These are phyloP conservation scores for Penicillium crustosum DNA, from an alignment of 2,329 filamentous ascomycete genomes.

Conservation along the genomic window DNA sequence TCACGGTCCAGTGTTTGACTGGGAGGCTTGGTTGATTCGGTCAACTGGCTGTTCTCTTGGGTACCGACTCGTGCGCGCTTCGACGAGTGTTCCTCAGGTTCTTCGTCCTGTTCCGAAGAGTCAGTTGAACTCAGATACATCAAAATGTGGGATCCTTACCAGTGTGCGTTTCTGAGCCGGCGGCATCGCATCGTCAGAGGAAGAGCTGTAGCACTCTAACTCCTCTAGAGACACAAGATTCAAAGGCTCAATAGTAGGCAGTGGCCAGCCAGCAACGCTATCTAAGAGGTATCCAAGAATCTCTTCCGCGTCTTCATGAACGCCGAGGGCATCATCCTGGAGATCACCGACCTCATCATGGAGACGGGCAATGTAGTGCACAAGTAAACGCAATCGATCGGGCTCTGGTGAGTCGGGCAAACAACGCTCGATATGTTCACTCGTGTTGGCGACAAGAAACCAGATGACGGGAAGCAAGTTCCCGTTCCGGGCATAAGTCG, in stretches of 20 bases:
- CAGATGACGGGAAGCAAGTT: slow-evolving; percentile 45
- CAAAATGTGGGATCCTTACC: slow-evolving; percentile 24
- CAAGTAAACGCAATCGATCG: slow-evolving; percentile 35
- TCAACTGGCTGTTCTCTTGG: slow-evolving; percentile 40
- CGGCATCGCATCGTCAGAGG: slow-evolving; percentile 20
- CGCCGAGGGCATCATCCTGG: slow-evolving; percentile 43
- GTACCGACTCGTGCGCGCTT: slow-evolving; percentile 43
- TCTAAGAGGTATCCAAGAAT: slow-evolving; percentile 38
- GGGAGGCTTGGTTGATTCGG: slow-evolving; percentile 34
- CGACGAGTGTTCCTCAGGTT: slow-evolving; percentile 26
- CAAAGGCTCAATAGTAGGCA: slow-evolving; percentile 41
- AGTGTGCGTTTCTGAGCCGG: slow-evolving; percentile 33
- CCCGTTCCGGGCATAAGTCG: slow-evolving; percentile 35
- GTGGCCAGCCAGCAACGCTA: slow-evolving; percentile 40
- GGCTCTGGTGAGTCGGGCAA: slow-evolving; percentile 39
- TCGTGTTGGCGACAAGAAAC: slow-evolving; percentile 47
- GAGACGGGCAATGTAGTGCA: slow-evolving; percentile 36
- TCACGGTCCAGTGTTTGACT: slow-evolving; percentile 34
- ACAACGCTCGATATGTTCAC: slow-evolving; percentile 48
- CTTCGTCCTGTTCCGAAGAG: slow-evolving; percentile 31
- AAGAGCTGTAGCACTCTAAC: slow-evolving; percentile 20
- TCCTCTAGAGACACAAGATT: slow-evolving; percentile 34
- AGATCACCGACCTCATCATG: slow-evolving; percentile 42
- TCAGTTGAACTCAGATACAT: slow-evolving; percentile 13
- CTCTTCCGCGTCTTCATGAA: slow-evolving; percentile 43